These are phyloP conservation scores for Lichina pygmaea DNA, from an alignment of 495 filamentous ascomycete species.

Conservation along the genomic window DNA sequence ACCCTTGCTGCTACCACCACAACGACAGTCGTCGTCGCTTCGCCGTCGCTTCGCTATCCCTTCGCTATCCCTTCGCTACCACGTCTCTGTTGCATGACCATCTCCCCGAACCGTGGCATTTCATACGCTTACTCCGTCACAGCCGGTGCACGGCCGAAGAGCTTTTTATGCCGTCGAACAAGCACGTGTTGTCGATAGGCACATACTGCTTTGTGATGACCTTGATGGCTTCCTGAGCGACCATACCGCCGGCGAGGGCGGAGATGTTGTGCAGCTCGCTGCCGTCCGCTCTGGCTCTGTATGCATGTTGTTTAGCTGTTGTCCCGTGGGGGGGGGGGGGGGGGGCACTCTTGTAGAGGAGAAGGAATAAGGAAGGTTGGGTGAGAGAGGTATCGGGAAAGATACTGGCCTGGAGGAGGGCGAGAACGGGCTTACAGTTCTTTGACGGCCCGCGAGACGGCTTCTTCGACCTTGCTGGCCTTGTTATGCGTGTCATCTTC, in stretches of 20 bases:
- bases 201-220: constrained; percentile 90
- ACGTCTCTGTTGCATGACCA: background rate
- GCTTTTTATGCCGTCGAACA: constrained; percentile 76
- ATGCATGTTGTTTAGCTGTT: background rate
- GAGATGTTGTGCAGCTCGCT: constrained; percentile 87
- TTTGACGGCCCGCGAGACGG: background rate
- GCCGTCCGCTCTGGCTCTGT: constrained; percentile 44
- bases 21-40: background rate
- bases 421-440: background rate
- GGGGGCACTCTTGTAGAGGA: too few species aligned
- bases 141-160: constrained; percentile 36
- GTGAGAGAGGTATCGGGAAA: too few species aligned
- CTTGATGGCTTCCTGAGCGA: constrained; percentile 91
- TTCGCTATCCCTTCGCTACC: background rate
- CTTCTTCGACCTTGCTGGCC: too few species aligned
- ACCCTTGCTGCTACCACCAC: background rate
- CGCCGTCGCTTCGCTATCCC: background rate
- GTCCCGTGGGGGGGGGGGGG: too few species aligned
- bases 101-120: too few species aligned
- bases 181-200: constrained; percentile 74
- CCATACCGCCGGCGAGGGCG: constrained; percentile 71
- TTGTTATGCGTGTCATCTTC: background rate
- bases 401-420: too few species aligned
- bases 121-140: background rate
- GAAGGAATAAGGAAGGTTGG: too few species aligned